Evolutionary conservation across 495 filamentous ascomycete genomes (phyloP), one percentile per base, ranked within the genome.

Genomic region (Hypoxylon trugodes): DNA sequence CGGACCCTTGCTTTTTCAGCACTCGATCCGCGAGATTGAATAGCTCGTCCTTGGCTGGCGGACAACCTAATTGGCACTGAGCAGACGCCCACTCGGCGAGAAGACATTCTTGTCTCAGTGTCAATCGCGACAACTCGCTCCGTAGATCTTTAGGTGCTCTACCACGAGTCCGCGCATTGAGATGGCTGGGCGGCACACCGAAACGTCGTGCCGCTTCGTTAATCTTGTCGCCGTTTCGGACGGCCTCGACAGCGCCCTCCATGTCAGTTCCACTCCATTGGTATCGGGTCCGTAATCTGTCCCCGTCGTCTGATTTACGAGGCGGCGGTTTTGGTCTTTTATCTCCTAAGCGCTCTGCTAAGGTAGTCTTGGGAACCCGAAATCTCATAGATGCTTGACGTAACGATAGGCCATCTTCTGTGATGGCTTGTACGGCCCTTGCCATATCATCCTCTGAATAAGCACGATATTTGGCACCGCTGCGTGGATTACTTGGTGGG

Each of bases 41-140:
- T 6, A 66, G 10, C 45, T 66, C 50, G 22, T 61, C 45, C 21
- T 66, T 66, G 4, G 50, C 50, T 0, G 63, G 56, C 38, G 63
- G 63, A 5, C 50, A 56, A 2, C 63, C 63, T 1, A 66, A 22
- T 22, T 50, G 45, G 1, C 45, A 33, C 46, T 66, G 63, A 22
- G 52, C 63, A 9, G 26, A n/a, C 10, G 63, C 63, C 63, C 63
- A 66, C 5, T 66, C 51, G 0, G 63, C 63, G 3, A 66, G 51
- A 0, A 66, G 57, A 19, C 40, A 47, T 26, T 66, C 63, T 22
- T 66, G 63, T 1, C 47, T 24, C 4, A 66, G 36, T 7, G 63
- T 61, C 32, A 66, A 22, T 3, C 63, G 43, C 4, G 56, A 51
- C n/a, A 51, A 37, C 37, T 61, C 56, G 40, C 56, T 25, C 7